A percentile compares a stretch with the other conserved stretches of the same genome.
Conservation (phyloP, 169 alveolate species). For the Cryptosporidium canis region DNA sequence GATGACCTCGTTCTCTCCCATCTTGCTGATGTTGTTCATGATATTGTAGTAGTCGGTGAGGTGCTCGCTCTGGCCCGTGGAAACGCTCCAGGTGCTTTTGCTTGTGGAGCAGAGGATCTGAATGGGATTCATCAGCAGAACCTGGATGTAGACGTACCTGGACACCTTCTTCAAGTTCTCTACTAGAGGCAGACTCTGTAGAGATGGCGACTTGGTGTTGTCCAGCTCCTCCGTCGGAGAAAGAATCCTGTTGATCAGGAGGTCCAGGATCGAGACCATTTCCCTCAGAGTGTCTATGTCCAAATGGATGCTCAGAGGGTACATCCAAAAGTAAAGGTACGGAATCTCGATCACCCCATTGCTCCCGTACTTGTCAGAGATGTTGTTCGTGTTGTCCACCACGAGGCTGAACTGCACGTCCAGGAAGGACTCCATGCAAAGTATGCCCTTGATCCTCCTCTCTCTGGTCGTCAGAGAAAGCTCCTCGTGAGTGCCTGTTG, state of each 20-base stretch:
- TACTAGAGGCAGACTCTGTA: constrained; percentile 19
- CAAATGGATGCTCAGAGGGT: constrained; percentile 58
- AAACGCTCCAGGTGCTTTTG: constrained; percentile 47
- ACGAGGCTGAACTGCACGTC: constrained; percentile 16
- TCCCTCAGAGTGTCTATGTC: constrained; percentile 43
- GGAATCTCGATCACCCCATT: constrained; percentile 65
- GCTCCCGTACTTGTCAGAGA: constrained; percentile 33
- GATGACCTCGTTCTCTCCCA: constrained; percentile 15
- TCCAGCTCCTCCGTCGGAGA: constrained; percentile 38
- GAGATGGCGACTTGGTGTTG: neutral
- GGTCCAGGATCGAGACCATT: constrained; percentile 30
- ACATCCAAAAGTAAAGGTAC: constrained; percentile 51
- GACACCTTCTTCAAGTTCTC: constrained; percentile 31
- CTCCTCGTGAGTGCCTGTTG: neutral
- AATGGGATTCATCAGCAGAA: constrained; percentile 51
- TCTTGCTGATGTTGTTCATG: constrained; percentile 22
- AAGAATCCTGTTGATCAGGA: constrained; percentile 18
- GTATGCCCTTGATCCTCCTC: neutral
- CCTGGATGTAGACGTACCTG: constrained; percentile 28
- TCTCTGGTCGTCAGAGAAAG: neutral
- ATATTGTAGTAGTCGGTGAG: constrained; percentile 19
- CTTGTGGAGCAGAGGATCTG: constrained; percentile 54
- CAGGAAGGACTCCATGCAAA: constrained; percentile 43
- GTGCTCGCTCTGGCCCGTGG: neutral
- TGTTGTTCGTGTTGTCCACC: constrained; percentile 5